A percentile compares a stretch with the other conserved stretches of the same genome.
phyloP scores from a whole-genome alignment of 1,139 yeast genomes.

The Saccharomyces hybrid region DNA sequence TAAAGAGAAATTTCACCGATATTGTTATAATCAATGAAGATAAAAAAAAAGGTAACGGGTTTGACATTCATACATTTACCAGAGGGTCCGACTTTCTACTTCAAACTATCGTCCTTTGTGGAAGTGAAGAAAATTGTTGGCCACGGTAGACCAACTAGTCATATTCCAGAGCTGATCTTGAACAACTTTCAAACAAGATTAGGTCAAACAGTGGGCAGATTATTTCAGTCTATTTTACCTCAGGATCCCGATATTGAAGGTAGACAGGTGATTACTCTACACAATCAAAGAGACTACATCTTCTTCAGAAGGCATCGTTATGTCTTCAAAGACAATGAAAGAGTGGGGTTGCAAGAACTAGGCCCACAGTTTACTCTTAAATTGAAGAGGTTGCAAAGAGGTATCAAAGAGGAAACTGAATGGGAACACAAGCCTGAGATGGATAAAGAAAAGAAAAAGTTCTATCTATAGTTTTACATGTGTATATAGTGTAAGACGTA shows the following conservation, averaged over 20 bases:
- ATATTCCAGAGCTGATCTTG: conserved; percentile 82
- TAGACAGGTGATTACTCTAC: conserved; percentile 88
- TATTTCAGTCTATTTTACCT: conserved; percentile 89
- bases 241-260: conserved; percentile 90
- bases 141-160: conserved; percentile 86
- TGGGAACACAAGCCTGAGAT: conserved; percentile 96
- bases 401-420: conserved; percentile 82
- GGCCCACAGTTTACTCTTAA: conserved; percentile 95
- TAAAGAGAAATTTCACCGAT: conserved; percentile 79
- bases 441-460: conserved; percentile 93
- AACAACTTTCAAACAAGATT: conserved; percentile 87
- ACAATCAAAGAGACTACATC: conserved; percentile 90
- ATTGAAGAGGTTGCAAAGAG: conserved; percentile 81
- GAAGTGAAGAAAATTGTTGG: conserved; percentile 73
- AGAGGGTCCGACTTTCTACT: conserved; percentile 89
- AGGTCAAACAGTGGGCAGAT: conserved; percentile 85
- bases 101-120: conserved; percentile 70
- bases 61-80: conserved; percentile 89
- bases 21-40: conserved; percentile 86
- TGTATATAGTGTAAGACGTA: not conserved
- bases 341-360: conserved; percentile 87
- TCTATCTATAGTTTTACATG: conserved; percentile 49
- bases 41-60: conserved; percentile 85
- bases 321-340: conserved; percentile 78
- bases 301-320: conserved; percentile 94